Evolutionary conservation across 2,329 filamentous ascomycete genomes (phyloP), one percentile per base, ranked within the genome.

Genomic region (Bertia moriformis): DNA sequence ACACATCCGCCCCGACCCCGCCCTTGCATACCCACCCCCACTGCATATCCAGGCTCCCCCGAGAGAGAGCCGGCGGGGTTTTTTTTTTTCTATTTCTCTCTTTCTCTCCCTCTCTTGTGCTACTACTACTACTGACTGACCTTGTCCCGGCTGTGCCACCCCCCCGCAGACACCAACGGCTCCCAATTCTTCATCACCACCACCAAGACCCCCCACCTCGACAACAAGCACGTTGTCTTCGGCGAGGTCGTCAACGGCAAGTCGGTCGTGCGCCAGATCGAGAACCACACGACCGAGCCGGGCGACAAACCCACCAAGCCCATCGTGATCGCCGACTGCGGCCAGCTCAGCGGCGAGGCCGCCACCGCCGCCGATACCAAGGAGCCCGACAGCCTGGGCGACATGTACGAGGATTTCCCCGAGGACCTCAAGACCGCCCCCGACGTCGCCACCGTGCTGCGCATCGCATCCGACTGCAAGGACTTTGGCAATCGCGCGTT

Each of bases 121-220:
- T n/a, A n/a, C n/a, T n/a, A n/a, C n/a, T n/a, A n/a, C n/a, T n/a
- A 36, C 18, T 33, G 18, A 38, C 27, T 64, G 65, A 18, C 18
- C 37, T 40, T 4, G 3, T 10, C 17, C 19, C 14, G 19, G n/a
- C n/a, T 18, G 38, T 19, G 38, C 37, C 14, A 46, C 40, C 41
- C 44, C 40, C 40, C 37, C 19, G 14, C 47, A 83, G 80, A 81
- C 51, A 94, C 91, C 58, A 98, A 98, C 58, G 91, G 91, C 53
- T 93, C 84, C 38, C 91, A 98, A 55, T 98, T 98, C 73, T 98
- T 98, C 72, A 69, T 96, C 51, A 98, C 91, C 38, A 96, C 91
- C 14, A 85, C 94, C 19, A 70, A 79, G n/a, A 96, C 91, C 13
- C 88, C 87, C 38, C 91, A 96, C 58, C 74, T 96, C 29, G 88